A percentile compares a stretch with the other conserved stretches of the same genome.
Conservation (phyloP, 2,329 filamentous ascomycete species). For the Calcarisporium arbuscula region DNA sequence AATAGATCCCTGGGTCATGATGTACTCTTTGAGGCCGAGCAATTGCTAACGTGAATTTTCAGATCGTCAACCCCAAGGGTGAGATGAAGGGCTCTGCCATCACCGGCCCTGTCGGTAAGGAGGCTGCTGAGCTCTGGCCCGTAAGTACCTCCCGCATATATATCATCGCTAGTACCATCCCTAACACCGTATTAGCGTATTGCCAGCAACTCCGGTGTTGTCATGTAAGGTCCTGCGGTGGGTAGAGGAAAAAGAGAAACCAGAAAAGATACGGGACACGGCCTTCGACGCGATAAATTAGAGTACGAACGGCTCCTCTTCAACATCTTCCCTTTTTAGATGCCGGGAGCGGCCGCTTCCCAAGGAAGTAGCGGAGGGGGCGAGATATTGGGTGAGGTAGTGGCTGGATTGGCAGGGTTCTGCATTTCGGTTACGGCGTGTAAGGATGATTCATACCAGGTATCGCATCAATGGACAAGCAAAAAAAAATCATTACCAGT, state of each 20-base stretch:
- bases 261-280: conserved; percentile 24
- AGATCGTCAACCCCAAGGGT: conserved; percentile 99
- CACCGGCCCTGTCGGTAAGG: conserved; percentile 98
- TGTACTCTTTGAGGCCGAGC: too few relatives aligned
- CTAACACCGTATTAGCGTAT: conserved; percentile 90
- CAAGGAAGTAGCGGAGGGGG: conserved; percentile 12
- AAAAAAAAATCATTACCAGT: conserved; percentile 17
- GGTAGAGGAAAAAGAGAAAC: too few relatives aligned
- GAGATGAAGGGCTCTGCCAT: conserved; percentile 99
- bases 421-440: conserved; percentile 49
- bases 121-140: conserved; percentile 99
- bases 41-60: conserved; percentile 32
- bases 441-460: conserved; percentile 47
- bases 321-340: conserved; percentile 10
- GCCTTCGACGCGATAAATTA: conserved; percentile 27
- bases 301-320: conserved; percentile 18
- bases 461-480: conserved; percentile 42
- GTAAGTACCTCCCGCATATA: conserved; percentile 52
- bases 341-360: conserved; percentile 10
- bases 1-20: too few relatives aligned
- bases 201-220: conserved; percentile 98
- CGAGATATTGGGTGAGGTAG: conserved; percentile 22
- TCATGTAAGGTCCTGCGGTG: conserved; percentile 72
- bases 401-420: conserved; percentile 40
- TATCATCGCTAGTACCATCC: conserved; percentile 2